Base-by-base conservation (phyloP, 306 rosid species). In the Vigna radiata region DNA sequence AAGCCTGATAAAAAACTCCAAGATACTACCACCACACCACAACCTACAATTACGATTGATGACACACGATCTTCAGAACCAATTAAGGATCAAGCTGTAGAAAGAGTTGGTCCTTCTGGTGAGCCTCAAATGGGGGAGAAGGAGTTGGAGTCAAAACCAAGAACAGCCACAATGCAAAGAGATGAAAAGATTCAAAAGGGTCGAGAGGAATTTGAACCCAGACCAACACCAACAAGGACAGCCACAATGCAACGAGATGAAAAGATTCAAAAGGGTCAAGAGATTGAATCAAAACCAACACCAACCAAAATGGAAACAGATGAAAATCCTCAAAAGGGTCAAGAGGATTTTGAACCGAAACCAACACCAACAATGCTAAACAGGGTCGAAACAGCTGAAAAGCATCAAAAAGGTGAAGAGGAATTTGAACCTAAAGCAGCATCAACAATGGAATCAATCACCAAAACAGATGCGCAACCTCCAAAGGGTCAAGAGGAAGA, bases 81-180 rank as follows among this genome's bases (percentile, higher is more conserved):
- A 60, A 31, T 76, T 4, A 68, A 55, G 23, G 68, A 70, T 54
- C 65, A 77, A 67, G 16, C 47, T 56, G 63, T 56, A 11, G 36
- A 23, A 23, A 56, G 63, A 23, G 13, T 58, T 25, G 12, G 37
- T 56, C 16, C 62, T 54, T 1, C 13, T 27, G 4, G 44, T 14
- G 6, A 65, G 17, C 11, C 53, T 53, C 72, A 43, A 31, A 69
- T 60, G 71, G 83, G 19, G 59, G 61, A 27, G 58, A 74, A 83
- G 36, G 86, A 70, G 8, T 55, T 33, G 76, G 76, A 73, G 75
- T 7, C 69, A 44, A 79, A 77, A 68, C 39, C 65, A 33, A 46
- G 54, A 6, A 74, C 4, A 56, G 3, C 64, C 16, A 47, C 23
- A 36, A 60, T 48, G 54, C 64, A 33, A 68, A 33, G 48, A 46